Evolutionary conservation across 73 alveolate genomes (phyloP).

Genomic region (Blepharisma stoltei): DNA sequence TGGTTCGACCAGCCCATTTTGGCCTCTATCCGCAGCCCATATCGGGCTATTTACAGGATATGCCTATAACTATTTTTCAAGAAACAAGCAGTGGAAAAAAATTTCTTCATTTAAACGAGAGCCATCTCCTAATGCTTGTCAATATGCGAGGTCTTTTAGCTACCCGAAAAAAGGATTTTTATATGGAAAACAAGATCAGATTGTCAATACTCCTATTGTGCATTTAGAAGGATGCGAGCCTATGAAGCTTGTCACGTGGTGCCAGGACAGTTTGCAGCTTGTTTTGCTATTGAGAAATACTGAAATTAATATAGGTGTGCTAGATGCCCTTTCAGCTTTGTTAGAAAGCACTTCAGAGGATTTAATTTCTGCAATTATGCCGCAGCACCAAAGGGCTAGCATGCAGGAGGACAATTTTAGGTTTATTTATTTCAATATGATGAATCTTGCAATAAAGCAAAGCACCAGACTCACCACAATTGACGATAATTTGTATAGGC

Average conservation of each 20-base stretch:
- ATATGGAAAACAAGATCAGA: background rate
- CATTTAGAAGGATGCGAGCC: background rate
- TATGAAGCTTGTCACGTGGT: background rate
- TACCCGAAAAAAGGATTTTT: slow-evolving; percentile 27
- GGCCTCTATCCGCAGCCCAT: too few species aligned
- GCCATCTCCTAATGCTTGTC: background rate
- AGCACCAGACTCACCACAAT: slow-evolving; percentile 17
- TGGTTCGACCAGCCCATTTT: too few species aligned
- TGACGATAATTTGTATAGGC: slow-evolving; percentile 11
- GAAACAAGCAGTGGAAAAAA: background rate
- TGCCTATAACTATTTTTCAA: background rate
- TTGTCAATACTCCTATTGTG: background rate
- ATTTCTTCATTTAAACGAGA: background rate
- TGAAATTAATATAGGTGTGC: background rate
- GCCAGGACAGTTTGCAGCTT: slow-evolving; percentile 4
- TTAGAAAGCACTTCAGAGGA: background rate
- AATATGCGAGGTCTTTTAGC: background rate
- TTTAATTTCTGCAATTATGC: background rate
- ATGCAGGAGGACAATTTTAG: background rate
- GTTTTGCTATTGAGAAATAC: slow-evolving; percentile 1
- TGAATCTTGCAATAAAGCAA: slow-evolving; percentile 26
- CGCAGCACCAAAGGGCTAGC: slow-evolving; percentile 5
- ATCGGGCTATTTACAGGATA: too few species aligned
- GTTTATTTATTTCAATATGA: slow-evolving; percentile 17
- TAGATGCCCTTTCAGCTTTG: background rate